Conservation (phyloP, 805 yeast genomes). For the Jamesozyma rosinii region DNA sequence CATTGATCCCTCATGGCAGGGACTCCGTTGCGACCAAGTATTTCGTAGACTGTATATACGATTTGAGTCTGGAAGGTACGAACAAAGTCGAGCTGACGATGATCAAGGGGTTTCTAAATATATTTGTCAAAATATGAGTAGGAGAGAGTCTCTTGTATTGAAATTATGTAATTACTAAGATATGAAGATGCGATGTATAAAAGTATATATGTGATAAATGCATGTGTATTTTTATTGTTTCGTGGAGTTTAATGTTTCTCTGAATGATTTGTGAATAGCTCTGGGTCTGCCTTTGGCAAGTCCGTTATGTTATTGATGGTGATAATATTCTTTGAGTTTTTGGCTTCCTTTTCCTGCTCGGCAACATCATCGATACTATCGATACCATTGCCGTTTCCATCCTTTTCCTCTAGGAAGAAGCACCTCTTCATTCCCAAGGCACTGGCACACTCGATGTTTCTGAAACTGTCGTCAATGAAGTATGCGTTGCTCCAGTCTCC, state of each 20-base stretch:
- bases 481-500: slow-evolving; percentile 40
- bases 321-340: slow-evolving; percentile 20
- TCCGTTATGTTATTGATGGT: slow-evolving; percentile 49
- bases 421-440: slow-evolving; percentile 63
- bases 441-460: slow-evolving; percentile 67
- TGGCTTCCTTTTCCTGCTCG: slow-evolving; percentile 23
- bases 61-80: slow-evolving; percentile 13
- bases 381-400: slow-evolving; percentile 31
- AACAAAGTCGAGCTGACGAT: slow-evolving; percentile 23
- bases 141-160: background rate
- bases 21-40: slow-evolving; percentile 8
- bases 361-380: background rate
- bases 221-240: background rate
- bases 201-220: background rate
- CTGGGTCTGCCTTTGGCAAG: slow-evolving; percentile 29
- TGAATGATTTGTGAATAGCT: background rate
- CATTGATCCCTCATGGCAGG: slow-evolving; percentile 15
- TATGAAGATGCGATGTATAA: background rate
- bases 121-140: slow-evolving; percentile 13
- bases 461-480: slow-evolving; percentile 80
- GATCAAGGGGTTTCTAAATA: slow-evolving; percentile 15
- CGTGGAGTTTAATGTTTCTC: too few species aligned
- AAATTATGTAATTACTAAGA: background rate
- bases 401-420: slow-evolving; percentile 65
- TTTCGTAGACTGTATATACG: slow-evolving; percentile 18